phyloP scores from a whole-genome alignment of 139 green algal genomes.

The Tetradesmus lagerheimii region DNA sequence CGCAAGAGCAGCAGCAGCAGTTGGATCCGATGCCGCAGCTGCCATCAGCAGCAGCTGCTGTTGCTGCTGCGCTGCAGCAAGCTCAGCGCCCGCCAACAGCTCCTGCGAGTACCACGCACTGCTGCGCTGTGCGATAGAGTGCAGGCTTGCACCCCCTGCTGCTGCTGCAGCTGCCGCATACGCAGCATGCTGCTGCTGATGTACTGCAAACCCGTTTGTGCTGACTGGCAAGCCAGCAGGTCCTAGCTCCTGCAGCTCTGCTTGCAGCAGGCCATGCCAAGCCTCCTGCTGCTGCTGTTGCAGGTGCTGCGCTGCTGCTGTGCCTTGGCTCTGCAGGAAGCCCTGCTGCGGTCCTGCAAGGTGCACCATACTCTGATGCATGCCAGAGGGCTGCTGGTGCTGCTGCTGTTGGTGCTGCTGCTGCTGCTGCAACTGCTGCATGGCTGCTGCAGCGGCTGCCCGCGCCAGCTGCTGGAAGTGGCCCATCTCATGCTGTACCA shows the following conservation, averaged over 20 bases:
- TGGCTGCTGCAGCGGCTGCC: not conserved
- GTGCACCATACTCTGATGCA: not conserved
- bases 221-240: not conserved
- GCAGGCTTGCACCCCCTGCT: not conserved
- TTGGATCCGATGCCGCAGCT: not conserved
- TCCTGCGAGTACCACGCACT: not conserved
- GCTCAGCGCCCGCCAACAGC: not conserved
- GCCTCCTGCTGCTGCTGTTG: not conserved
- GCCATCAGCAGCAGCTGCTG: not conserved
- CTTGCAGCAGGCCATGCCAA: not conserved
- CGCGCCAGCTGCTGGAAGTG: not conserved
- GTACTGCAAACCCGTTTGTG: not conserved
- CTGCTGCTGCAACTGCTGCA: not conserved
- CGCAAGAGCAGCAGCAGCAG: not conserved
- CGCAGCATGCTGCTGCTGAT: not conserved
- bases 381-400: not conserved
- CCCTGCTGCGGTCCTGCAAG: not conserved
- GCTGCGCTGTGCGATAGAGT: not conserved
- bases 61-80: not conserved
- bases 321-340: no score
- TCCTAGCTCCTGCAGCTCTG: not conserved
- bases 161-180: not conserved
- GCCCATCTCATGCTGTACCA: not conserved
- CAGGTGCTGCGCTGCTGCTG: not conserved
- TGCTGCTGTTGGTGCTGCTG: not conserved